Conservation (phyloP, 2,329 filamentous ascomycete species). For the Alternaria tenuissima region DNA sequence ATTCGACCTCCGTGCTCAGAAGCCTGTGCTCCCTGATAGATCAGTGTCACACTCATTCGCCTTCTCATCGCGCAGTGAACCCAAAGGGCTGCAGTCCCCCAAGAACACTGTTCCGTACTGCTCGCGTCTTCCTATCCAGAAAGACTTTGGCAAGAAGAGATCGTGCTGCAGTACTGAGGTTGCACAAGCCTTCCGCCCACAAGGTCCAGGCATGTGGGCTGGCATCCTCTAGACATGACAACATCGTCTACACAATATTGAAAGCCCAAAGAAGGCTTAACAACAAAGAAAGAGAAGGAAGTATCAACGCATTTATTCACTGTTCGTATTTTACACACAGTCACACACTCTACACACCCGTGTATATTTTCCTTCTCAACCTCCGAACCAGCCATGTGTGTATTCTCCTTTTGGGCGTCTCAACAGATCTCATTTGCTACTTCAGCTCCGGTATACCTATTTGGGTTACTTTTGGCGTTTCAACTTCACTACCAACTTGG, state of each 20-base stretch:
- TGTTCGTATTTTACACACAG: conserved; percentile 5
- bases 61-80: conserved; percentile 36
- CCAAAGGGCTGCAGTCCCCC: conserved; percentile 51
- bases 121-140: conserved; percentile 55
- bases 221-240: conserved; percentile 60
- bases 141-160: conserved; percentile 66
- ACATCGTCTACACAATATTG: conserved; percentile 9
- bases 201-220: conserved; percentile 72
- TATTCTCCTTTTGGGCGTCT: conserved; percentile 16
- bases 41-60: conserved; percentile 46
- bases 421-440: conserved; percentile 19
- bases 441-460: conserved; percentile 21
- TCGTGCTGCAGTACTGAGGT: conserved; percentile 72
- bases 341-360: conserved; percentile 24
- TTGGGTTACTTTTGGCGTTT: conserved; percentile 21
- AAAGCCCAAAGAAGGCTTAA: conserved; percentile 28
- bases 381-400: conserved; percentile 18
- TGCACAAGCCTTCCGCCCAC: conserved; percentile 59
- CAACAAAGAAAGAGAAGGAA: conserved; percentile 28
- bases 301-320: conserved; percentile 12
- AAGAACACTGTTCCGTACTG: conserved; percentile 51
- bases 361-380: conserved; percentile 29
- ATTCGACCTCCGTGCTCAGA: conserved; percentile 47
- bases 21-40: conserved; percentile 47
- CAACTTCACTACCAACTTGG: conserved; percentile 14